Conservation (phyloP, 2,329 filamentous ascomycete genomes). For the Amauroascus verrucosus region DNA sequence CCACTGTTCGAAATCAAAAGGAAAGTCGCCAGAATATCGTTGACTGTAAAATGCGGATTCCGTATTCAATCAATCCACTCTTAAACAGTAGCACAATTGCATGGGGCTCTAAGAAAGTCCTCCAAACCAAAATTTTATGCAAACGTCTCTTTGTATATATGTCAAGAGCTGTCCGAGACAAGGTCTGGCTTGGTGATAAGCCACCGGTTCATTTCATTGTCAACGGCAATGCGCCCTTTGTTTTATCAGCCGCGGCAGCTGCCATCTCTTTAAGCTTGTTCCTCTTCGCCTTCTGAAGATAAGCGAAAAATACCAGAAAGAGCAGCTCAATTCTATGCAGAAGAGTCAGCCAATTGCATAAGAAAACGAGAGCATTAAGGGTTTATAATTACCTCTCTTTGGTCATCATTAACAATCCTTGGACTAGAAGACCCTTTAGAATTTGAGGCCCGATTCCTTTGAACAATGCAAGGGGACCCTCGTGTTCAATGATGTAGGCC, state of each 20-base stretch:
- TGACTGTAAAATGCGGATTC: background rate
- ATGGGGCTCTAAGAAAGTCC: background rate
- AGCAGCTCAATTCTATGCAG: slow-evolving; percentile 66
- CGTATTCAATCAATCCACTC: background rate
- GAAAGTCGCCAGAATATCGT: background rate
- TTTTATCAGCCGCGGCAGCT: slow-evolving; percentile 52
- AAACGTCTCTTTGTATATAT: background rate
- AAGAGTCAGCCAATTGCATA: slow-evolving; percentile 11
- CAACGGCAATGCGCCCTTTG: slow-evolving; percentile 43
- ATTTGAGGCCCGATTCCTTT: slow-evolving; percentile 96
- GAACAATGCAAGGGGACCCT: slow-evolving; percentile 75
- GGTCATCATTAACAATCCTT: slow-evolving; percentile 97
- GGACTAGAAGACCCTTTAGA: slow-evolving; percentile 81
- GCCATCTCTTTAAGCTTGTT: slow-evolving; percentile 60
- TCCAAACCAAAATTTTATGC: background rate
- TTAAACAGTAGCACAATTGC: background rate
- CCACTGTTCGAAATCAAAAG: background rate
- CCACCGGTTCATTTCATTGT: slow-evolving; percentile 37
- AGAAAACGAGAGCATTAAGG: background rate
- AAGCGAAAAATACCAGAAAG: slow-evolving; percentile 78
- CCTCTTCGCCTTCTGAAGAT: slow-evolving; percentile 59
- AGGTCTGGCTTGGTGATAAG: background rate
- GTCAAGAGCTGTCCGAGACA: background rate
- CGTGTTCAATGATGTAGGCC: slow-evolving; percentile 81
- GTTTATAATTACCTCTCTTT: slow-evolving; percentile 65